Percentiles rank a stretch among this genome's conserved stretches.
phyloP scores from a whole-genome alignment of 257 asterid genomes.

The Cynanchum wilfordii region DNA sequence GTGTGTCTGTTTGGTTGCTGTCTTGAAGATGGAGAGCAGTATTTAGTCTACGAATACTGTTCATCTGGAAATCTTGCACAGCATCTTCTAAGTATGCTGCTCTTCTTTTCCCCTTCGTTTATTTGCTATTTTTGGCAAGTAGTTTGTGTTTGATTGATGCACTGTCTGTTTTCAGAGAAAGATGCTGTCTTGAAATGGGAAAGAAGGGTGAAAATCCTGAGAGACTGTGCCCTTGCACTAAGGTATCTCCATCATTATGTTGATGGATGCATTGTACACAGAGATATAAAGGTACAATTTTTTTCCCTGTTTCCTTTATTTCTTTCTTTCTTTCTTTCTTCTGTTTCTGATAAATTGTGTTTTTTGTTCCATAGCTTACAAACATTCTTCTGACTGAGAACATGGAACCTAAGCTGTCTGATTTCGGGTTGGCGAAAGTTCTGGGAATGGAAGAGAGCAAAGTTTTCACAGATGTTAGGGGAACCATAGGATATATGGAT shows the following conservation, averaged over 20 bases:
- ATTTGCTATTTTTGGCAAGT: too few species aligned
- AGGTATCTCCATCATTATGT: slow-evolving; percentile 57
- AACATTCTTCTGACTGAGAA: slow-evolving; percentile 68
- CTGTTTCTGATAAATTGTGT: slow-evolving; percentile 1
- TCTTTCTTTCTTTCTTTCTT: neutral
- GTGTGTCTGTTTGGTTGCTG: slow-evolving; percentile 76
- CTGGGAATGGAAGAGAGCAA: slow-evolving; percentile 72
- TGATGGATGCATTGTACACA: slow-evolving; percentile 77
- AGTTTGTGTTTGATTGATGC: too few species aligned
- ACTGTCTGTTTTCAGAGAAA: slow-evolving; percentile 38
- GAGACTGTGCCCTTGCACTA: slow-evolving; percentile 72
- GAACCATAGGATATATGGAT: slow-evolving; percentile 84
- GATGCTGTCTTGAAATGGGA: slow-evolving; percentile 59
- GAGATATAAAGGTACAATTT: slow-evolving; percentile 65
- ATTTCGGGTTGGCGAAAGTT: slow-evolving; percentile 71
- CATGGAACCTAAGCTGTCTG: slow-evolving; percentile 70
- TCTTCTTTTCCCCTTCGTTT: neutral
- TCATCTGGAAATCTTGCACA: slow-evolving; percentile 72
- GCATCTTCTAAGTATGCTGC: slow-evolving; percentile 53
- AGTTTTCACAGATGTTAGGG: slow-evolving; percentile 76
- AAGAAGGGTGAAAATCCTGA: slow-evolving; percentile 55
- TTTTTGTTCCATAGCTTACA: slow-evolving; percentile 44
- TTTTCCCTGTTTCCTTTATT: neutral
- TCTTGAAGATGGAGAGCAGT: slow-evolving; percentile 67
- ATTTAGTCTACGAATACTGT: slow-evolving; percentile 68